A percentile compares a stretch with the other conserved stretches of the same genome.
Evolutionary conservation across 2,329 filamentous ascomycete genomes (phyloP).

Genomic region (Trichoderma sp.): DNA sequence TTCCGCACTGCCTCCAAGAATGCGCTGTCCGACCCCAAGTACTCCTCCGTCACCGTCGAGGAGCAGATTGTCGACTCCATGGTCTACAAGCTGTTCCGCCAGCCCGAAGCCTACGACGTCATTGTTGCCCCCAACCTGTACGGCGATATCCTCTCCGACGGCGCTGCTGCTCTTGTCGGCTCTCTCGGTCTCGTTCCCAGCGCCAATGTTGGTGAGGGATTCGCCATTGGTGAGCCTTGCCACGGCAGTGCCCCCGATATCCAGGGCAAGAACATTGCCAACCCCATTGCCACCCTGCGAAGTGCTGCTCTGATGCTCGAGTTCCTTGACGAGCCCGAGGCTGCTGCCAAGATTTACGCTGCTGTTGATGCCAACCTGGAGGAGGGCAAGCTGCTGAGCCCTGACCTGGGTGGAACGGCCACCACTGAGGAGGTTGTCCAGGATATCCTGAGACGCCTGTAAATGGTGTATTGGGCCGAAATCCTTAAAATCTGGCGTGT

Average conservation of each 20-base stretch:
- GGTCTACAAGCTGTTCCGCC: constrained; percentile 99
- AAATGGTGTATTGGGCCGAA: constrained; percentile 28
- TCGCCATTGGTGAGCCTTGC: constrained; percentile 97
- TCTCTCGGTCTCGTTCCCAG: constrained; percentile 88
- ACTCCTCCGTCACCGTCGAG: constrained; percentile 95
- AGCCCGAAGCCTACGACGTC: constrained; percentile 92
- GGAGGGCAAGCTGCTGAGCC: constrained; percentile 77
- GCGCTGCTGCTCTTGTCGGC: constrained; percentile 89
- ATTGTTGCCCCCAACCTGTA: constrained; percentile 95
- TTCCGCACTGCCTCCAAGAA: constrained; percentile 79
- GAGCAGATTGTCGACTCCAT: constrained; percentile 99
- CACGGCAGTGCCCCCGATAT: constrained; percentile 97
- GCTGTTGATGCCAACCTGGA: constrained; percentile 88
- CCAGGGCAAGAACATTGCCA: constrained; percentile 86
- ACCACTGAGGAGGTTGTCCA: constrained; percentile 82
- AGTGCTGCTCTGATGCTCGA: constrained; percentile 94
- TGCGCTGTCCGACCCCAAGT: constrained; percentile 83
- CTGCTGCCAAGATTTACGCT: constrained; percentile 84
- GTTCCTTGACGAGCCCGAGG: constrained; percentile 83
- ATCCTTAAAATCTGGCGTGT: not conserved
- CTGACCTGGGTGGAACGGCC: constrained; percentile 85
- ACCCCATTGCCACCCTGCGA: constrained; percentile 91
- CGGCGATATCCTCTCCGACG: constrained; percentile 91
- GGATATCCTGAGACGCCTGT: constrained; percentile 82
- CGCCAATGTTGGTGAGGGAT: constrained; percentile 90